These are phyloP conservation scores for Fusarium agapanthi DNA, from an alignment of 2,329 filamentous ascomycete genomes.

Conservation along the genomic window DNA sequence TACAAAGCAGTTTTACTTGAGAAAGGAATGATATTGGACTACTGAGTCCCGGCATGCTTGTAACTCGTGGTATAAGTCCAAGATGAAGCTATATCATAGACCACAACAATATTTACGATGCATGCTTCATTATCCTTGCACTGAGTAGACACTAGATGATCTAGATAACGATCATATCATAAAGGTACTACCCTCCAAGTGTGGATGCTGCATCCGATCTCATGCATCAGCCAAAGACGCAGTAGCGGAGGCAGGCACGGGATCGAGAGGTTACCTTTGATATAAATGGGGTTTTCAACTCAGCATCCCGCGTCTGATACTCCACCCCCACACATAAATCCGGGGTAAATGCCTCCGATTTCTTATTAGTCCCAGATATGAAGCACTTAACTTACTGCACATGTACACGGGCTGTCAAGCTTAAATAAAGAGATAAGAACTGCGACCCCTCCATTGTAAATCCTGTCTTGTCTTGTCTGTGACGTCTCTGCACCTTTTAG, in stretches of 20 bases:
- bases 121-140: constrained; percentile 3
- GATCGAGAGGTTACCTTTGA: constrained; percentile 9
- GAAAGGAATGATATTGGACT: background rate
- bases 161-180: constrained; percentile 11
- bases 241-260: constrained; percentile 24
- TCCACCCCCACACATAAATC: constrained; percentile 40
- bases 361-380: constrained; percentile 31
- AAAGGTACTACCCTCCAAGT: background rate
- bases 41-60: constrained; percentile 4
- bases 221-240: constrained; percentile 21
- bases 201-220: constrained; percentile 23
- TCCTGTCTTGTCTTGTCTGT: constrained; percentile 3
- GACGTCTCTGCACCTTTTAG: constrained; percentile 5
- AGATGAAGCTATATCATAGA: background rate
- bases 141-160: constrained; percentile 12
- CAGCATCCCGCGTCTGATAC: constrained; percentile 35
- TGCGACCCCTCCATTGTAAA: constrained; percentile 7
- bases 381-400: constrained; percentile 2
- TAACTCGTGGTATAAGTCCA: constrained; percentile 1
- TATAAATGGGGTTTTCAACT: constrained; percentile 27
- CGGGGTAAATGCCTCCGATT: constrained; percentile 29
- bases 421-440: constrained; percentile 6
- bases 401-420: constrained; percentile 11
- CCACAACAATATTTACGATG: background rate
- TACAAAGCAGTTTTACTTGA: background rate